A percentile compares a stretch with the other conserved stretches of the same genome.
Evolutionary conservation across 1,139 yeast species (phyloP).

Genomic region (Candida tropicalis): DNA sequence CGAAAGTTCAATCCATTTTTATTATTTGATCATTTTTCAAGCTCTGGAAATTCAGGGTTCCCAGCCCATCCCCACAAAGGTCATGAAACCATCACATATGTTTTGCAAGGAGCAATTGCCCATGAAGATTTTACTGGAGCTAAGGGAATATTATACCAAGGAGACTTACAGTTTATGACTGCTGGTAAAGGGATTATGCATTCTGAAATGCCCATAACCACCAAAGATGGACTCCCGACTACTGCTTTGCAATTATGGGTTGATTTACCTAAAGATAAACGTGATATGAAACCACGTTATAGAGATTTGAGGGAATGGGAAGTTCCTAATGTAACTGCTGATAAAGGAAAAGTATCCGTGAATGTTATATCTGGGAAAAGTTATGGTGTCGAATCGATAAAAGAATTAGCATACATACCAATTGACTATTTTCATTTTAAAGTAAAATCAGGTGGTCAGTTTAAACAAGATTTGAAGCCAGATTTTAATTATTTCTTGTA

Average conservation of each 20-base stretch:
- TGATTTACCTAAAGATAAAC: conserved; percentile 73
- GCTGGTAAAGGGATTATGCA: conserved; percentile 91
- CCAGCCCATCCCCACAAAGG: conserved; percentile 96
- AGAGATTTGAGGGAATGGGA: conserved; percentile 75
- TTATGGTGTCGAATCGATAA: conserved; percentile 74
- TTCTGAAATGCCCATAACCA: conserved; percentile 77
- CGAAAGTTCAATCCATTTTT: conserved; percentile 83
- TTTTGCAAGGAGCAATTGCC: conserved; percentile 75
- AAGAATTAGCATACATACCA: conserved; percentile 85
- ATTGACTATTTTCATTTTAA: conserved; percentile 72
- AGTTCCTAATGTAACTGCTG: conserved; percentile 64
- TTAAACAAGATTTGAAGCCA: conserved; percentile 62
- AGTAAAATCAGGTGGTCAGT: conserved; percentile 68
- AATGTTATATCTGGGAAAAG: conserved; percentile 79
- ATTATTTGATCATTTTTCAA: conserved; percentile 67
- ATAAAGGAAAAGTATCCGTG: conserved; percentile 67
- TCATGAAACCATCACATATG: conserved; percentile 82
- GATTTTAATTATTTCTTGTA: conserved; percentile 77
- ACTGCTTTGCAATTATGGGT: conserved; percentile 92
- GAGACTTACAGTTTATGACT: conserved; percentile 93
- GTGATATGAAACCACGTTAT: conserved; percentile 74
- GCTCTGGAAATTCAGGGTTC: conserved; percentile 62
- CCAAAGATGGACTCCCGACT: conserved; percentile 56
- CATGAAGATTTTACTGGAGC: conserved; percentile 93
- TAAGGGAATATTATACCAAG: conserved; percentile 74